Conservation (phyloP, 768 basidiomycete species). For the Collybiopsis confluens region DNA sequence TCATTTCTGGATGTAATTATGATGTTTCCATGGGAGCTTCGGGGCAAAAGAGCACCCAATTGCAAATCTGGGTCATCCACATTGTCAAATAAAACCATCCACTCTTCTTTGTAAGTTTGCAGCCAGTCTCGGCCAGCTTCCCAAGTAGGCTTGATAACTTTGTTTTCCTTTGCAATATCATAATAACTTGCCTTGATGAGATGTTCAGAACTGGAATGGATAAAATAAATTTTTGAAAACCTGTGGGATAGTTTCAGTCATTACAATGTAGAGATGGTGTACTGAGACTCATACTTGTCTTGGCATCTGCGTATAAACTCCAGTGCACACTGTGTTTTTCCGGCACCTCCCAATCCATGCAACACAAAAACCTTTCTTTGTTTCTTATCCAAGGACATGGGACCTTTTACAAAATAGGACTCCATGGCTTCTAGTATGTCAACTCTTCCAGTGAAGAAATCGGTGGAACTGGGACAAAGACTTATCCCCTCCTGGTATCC, state of each 20-base stretch:
- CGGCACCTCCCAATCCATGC: conserved; percentile 4
- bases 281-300: background rate
- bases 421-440: background rate
- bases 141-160: background rate
- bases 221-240: background rate
- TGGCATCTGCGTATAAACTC: conserved; percentile 2
- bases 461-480: background rate
- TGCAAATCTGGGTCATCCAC: conserved; percentile 8
- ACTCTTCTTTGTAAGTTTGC: background rate
- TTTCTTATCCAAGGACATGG: background rate
- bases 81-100: conserved; percentile 11
- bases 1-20: conserved; percentile 9
- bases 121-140: background rate
- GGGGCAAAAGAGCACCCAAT: background rate
- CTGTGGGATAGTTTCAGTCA: background rate
- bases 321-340: conserved; percentile 5
- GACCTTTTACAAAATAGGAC: background rate
- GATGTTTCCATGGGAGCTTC: conserved; percentile 10
- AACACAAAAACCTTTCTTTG: background rate
- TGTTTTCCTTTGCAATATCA: background rate
- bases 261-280: too few species aligned
- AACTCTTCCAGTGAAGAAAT: background rate
- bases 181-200: background rate
- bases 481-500: background rate
- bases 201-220: background rate